Percentiles rank a stretch among this genome's conserved stretches.
Evolutionary conservation across 2,329 filamentous ascomycete genomes (phyloP).

Genomic region (Colletotrichum spinosum): DNA sequence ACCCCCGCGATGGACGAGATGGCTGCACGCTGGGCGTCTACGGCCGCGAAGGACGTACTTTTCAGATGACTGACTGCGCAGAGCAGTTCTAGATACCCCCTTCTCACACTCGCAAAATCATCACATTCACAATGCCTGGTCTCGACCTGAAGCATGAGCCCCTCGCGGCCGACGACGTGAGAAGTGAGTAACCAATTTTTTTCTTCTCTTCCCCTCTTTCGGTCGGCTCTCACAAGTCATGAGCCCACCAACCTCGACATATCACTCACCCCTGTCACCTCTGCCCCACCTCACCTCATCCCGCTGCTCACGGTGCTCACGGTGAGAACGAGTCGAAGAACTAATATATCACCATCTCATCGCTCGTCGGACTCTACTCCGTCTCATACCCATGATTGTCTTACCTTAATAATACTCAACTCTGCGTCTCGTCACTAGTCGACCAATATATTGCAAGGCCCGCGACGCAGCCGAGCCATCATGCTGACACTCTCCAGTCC

Average conservation of each 20-base stretch:
- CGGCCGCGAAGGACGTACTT: background rate
- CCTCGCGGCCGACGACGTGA: constrained; percentile 58
- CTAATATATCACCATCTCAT: background rate
- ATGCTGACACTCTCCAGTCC: constrained; percentile 67
- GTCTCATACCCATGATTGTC: background rate
- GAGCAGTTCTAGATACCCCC: constrained; percentile 29
- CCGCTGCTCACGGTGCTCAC: background rate
- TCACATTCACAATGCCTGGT: constrained; percentile 51
- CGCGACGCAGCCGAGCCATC: constrained; percentile 37
- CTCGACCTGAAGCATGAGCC: constrained; percentile 50
- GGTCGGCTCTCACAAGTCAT: background rate
- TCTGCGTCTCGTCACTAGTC: background rate
- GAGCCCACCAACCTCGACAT: constrained; percentile 15
- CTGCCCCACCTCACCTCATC: background rate
- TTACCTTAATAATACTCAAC: constrained; percentile 7
- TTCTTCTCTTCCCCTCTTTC: background rate
- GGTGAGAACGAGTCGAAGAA: too few species aligned
- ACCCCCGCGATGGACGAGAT: constrained; percentile 4
- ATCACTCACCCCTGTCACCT: constrained; percentile 2
- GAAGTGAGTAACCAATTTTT: constrained; percentile 48
- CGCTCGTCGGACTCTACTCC: constrained; percentile 3
- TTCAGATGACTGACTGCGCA: background rate
- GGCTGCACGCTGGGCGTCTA: background rate
- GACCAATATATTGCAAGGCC: background rate
- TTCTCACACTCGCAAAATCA: constrained; percentile 1